Evolutionary conservation across 2,329 filamentous ascomycete species (phyloP), one percentile per base, ranked within the genome.

Genomic region (Rutstroemia sp.): DNA sequence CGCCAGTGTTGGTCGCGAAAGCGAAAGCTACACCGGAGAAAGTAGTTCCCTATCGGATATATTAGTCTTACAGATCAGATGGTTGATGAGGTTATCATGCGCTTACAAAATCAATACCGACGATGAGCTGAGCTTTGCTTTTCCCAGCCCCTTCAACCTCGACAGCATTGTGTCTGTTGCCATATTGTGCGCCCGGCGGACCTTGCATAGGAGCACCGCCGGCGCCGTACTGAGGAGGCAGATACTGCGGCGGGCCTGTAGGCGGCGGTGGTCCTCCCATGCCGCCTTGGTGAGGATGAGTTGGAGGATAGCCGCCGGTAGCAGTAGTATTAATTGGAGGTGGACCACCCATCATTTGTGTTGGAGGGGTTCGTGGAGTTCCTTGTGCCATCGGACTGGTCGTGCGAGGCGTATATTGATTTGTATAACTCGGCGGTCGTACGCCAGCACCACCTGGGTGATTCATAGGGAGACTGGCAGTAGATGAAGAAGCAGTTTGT

Each of bases 1-100:
- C 91, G 73, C 96, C 92, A 65, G 92, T 95, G 75, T 96, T 96
- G 58, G 92, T 96, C 60, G 92, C 92, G 74, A 89, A 89, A 45
- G 86, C 86, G 69, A 96, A 99, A 38, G 94, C 94, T 61, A 97
- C 92, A 71, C 94, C 94, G 3, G 94, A 97, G 72, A 97, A 99
- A 5, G 94, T 99, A 17, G 94, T 99, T 63, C 94, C 90, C 90
- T 95, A 67, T 16, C 50, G 21, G 38, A 30, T 30, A 61, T 57
- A 57, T 58, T 50, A 56, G 51, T 21, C n/a, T 44, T 34, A 49
- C 23, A 19, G 21, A 51, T 27, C 42, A 44, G 68, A 41, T 23
- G n/a, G 17, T 6, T 27, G 7, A 30, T 17, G 8, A 42, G 45
- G 61, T 67, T 58, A 69, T 67, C 48, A 53, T 55, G 49, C 55